Percentiles rank a stretch among this genome's conserved stretches.
phyloP scores from a whole-genome alignment of 2,329 filamentous ascomycete genomes.

The Neoscytalidium dimidiatum region DNA sequence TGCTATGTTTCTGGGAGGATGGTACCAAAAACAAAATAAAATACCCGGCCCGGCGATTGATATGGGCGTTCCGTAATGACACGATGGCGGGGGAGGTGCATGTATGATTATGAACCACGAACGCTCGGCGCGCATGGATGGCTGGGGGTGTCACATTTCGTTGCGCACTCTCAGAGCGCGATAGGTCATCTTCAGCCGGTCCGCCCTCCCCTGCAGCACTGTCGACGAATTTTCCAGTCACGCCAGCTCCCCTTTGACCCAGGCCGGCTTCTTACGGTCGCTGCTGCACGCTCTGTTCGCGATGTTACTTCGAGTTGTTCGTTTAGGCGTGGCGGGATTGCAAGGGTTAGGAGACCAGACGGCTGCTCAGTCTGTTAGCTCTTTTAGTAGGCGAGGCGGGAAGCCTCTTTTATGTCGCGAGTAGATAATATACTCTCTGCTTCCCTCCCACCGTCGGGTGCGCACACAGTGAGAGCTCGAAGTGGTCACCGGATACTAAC shows the following conservation, averaged over 20 bases:
- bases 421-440: conserved; percentile 12
- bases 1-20: conserved; percentile 12
- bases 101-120: conserved; percentile 13
- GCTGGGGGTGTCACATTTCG: conserved; percentile 2
- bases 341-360: conserved; percentile 7
- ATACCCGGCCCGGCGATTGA: conserved; percentile 19
- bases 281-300: conserved; percentile 14
- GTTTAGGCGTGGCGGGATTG: conserved; percentile 8
- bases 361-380: conserved; percentile 10
- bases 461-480: background rate
- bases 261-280: conserved; percentile 12
- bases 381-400: conserved; percentile 2
- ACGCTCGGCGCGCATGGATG: conserved; percentile 4
- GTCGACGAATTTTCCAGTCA: conserved; percentile 12
- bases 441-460: background rate
- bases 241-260: conserved; percentile 7
- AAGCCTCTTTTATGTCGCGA: conserved; percentile 2
- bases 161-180: background rate
- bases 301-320: conserved; percentile 14
- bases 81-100: conserved; percentile 7
- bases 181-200: conserved; percentile 4
- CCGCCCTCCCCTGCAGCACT: conserved; percentile 8
- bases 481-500: background rate
- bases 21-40: conserved; percentile 12
- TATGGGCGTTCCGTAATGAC: conserved; percentile 17